These are phyloP conservation scores for Mucor irregularis DNA, from an alignment of 371 early-diverging fungal genomes.

Conservation along the genomic window DNA sequence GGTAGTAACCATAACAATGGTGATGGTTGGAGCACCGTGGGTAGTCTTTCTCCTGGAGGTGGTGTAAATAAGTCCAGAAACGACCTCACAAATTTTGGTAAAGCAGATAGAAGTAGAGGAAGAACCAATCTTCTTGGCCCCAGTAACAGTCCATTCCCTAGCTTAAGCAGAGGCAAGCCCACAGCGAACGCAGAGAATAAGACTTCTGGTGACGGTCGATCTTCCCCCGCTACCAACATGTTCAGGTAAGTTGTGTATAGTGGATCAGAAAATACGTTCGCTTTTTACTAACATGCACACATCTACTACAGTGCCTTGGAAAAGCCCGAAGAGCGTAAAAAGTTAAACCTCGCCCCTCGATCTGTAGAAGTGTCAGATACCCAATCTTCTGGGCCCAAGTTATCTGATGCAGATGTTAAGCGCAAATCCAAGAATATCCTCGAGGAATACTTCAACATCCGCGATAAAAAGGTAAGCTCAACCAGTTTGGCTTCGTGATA, in stretches of 20 bases:
- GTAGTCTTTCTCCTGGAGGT: conserved; percentile 10
- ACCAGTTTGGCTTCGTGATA: too few relatives aligned
- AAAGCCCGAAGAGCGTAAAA: conserved; percentile 40
- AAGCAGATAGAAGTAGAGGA: conserved; percentile 65
- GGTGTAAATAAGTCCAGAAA: conserved; percentile 52
- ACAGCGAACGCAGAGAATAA: conserved; percentile 33
- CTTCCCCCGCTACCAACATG: conserved; percentile 55
- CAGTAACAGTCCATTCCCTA: conserved; percentile 60
- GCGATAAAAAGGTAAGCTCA: conserved; percentile 46
- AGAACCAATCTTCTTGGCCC: conserved; percentile 60
- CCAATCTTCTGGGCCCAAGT: conserved; percentile 27
- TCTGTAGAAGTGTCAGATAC: not conserved
- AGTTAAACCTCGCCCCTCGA: conserved; percentile 35
- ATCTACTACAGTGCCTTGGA: conserved; percentile 52
- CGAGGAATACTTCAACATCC: conserved; percentile 67
- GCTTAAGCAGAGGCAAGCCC: conserved; percentile 32
- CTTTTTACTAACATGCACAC: too few relatives aligned
- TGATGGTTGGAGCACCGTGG: conserved; percentile 79
- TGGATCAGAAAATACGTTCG: too few relatives aligned
- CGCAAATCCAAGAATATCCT: conserved; percentile 69
- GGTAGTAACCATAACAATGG: conserved; percentile 12
- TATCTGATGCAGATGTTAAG: conserved; percentile 53
- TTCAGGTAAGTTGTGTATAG: too few relatives aligned
- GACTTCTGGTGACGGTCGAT: conserved; percentile 20
- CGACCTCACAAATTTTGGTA: conserved; percentile 82